Evolutionary conservation across 2,329 filamentous ascomycete genomes (phyloP).

Genomic region (Neofusicoccum sp.): DNA sequence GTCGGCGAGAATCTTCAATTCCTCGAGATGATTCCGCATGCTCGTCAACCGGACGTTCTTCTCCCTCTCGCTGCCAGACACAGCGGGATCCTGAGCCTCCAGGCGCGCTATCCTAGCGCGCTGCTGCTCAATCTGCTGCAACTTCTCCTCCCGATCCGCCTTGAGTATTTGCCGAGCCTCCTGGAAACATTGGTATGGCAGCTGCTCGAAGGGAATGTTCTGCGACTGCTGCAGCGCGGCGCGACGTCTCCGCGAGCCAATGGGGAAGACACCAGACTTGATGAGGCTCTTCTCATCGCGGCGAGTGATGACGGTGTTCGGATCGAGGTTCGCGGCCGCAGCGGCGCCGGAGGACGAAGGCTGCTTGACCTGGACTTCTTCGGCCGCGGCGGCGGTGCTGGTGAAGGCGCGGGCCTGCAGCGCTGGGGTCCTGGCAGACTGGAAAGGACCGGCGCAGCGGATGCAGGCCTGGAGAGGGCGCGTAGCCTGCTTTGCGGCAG

Average conservation of each 20-base stretch:
- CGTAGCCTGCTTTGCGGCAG: constrained; percentile 33
- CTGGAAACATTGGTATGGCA: constrained; percentile 98
- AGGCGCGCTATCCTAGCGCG: constrained; percentile 67
- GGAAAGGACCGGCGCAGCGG: background rate
- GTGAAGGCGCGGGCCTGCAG: constrained; percentile 43
- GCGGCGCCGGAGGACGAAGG: constrained; percentile 20
- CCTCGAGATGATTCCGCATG: constrained; percentile 70
- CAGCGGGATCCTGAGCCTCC: constrained; percentile 55
- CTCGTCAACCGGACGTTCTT: constrained; percentile 67
- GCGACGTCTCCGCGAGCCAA: constrained; percentile 83
- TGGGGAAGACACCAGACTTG: constrained; percentile 65
- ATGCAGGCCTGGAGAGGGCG: constrained; percentile 36
- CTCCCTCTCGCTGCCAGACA: constrained; percentile 61
- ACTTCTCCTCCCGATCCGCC: constrained; percentile 76
- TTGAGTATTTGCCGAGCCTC: constrained; percentile 83
- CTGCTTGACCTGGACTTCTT: constrained; percentile 42
- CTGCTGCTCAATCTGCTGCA: constrained; percentile 68
- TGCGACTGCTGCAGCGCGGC: constrained; percentile 53
- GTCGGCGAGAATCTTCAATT: constrained; percentile 84
- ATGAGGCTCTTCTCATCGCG: constrained; percentile 67
- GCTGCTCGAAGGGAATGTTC: constrained; percentile 81
- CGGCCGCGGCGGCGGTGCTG: constrained; percentile 42
- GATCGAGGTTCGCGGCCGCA: constrained; percentile 50
- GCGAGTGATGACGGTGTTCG: constrained; percentile 64
- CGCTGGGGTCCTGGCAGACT: background rate